Conservation (phyloP, 2,329 filamentous ascomycete genomes). For the Colletotrichum karsti region DNA sequence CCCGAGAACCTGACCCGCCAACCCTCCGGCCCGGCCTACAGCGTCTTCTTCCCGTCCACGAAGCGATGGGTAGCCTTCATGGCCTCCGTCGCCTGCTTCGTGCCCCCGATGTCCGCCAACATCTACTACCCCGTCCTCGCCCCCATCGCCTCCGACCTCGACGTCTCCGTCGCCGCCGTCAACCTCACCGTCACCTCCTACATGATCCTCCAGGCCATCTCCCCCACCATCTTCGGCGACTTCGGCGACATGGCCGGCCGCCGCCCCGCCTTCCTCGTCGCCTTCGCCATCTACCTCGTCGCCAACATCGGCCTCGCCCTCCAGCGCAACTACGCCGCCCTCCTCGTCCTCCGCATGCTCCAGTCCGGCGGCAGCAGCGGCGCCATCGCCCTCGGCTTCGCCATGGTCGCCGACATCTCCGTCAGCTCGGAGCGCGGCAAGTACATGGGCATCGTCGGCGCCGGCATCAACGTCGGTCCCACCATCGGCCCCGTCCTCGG, state of each 20-base stretch:
- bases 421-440: slow-evolving; percentile 75
- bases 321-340: slow-evolving; percentile 63
- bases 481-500: slow-evolving; percentile 69
- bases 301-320: slow-evolving; percentile 69
- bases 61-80: slow-evolving; percentile 63
- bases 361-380: slow-evolving; percentile 73
- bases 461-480: slow-evolving; percentile 64
- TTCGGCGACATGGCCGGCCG: slow-evolving; percentile 69
- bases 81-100: slow-evolving; percentile 60
- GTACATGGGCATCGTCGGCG: slow-evolving; percentile 75
- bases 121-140: slow-evolving; percentile 59
- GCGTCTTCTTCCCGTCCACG: slow-evolving; percentile 44
- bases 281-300: slow-evolving; percentile 63
- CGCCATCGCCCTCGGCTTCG: slow-evolving; percentile 75
- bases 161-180: slow-evolving; percentile 48
- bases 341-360: slow-evolving; percentile 68
- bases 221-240: slow-evolving; percentile 68
- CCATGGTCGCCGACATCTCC: slow-evolving; percentile 76
- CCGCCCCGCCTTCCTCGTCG: slow-evolving; percentile 68
- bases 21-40: slow-evolving; percentile 45
- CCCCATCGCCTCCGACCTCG: slow-evolving; percentile 47
- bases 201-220: slow-evolving; percentile 70
- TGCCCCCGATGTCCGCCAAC: slow-evolving; percentile 68
- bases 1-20: slow-evolving; percentile 40
- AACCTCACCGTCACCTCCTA: slow-evolving; percentile 66